Conservation (phyloP, 73 alveolate genomes). For the Breviolum minutum region DNA sequence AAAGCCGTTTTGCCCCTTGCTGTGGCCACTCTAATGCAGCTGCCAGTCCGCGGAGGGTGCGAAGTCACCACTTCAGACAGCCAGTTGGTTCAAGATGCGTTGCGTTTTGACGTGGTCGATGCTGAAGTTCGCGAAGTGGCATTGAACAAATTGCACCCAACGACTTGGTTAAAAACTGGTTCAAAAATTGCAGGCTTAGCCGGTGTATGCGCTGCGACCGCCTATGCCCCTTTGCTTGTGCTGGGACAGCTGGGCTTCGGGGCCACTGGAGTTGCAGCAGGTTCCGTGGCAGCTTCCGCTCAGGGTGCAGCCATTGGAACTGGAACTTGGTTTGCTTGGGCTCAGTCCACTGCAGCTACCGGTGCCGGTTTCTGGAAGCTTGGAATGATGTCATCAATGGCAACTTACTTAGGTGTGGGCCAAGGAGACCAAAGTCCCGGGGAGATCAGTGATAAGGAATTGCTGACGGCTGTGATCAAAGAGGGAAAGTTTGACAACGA, state of each 20-base stretch:
- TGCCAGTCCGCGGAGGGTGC: neutral
- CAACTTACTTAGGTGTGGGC: neutral
- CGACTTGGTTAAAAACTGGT: too few species aligned
- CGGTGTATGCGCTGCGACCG: neutral
- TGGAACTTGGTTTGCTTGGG: slow-evolving; percentile 61
- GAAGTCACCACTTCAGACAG: neutral
- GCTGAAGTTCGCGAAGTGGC: neutral
- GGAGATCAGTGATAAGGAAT: neutral
- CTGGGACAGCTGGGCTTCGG: slow-evolving; percentile 16
- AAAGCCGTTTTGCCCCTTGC: neutral
- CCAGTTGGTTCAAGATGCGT: neutral
- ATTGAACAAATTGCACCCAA: neutral
- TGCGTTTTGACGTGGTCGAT: slow-evolving; percentile 24
- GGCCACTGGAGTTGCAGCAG: neutral
- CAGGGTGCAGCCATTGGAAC: slow-evolving; percentile 32
- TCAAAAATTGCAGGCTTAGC: neutral
- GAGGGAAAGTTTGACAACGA: slow-evolving; percentile 15
- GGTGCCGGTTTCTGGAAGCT: slow-evolving; percentile 13
- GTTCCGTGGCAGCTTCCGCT: slow-evolving; percentile 24
- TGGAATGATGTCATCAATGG: neutral
- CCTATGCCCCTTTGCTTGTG: neutral
- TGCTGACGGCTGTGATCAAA: slow-evolving; percentile 10
- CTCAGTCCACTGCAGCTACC: slow-evolving; percentile 38
- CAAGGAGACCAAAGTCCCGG: neutral
- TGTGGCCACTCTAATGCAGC: neutral